These are phyloP conservation scores for Tuctoria greenei DNA, from an alignment of 176 grass and related monocot species.

Conservation along the genomic window DNA sequence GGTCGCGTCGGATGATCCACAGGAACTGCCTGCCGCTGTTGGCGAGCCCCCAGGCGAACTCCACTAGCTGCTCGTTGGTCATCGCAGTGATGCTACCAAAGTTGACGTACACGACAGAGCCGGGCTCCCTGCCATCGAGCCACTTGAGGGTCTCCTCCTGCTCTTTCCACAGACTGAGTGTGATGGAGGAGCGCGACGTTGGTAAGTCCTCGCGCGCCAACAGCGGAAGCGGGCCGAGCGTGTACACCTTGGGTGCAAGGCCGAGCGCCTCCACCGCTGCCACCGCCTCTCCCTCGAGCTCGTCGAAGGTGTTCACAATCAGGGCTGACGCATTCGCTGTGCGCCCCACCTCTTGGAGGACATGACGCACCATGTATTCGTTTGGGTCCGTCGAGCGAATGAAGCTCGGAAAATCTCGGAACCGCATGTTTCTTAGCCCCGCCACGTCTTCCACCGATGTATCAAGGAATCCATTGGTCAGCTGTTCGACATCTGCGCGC, in stretches of 20 bases:
- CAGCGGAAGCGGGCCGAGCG: conserved; percentile 44
- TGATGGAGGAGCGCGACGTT: too few relatives aligned
- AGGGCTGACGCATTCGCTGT: conserved; percentile 41
- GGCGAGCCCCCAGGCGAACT: conserved; percentile 81
- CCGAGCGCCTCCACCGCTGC: too few relatives aligned
- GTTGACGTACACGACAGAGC: conserved; percentile 81
- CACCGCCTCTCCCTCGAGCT: conserved; percentile 36
- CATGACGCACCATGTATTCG: neutral
- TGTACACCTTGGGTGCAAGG: conserved; percentile 22
- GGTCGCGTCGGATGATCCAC: conserved; percentile 74
- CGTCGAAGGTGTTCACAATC: conserved; percentile 67
- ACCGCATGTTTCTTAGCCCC: neutral
- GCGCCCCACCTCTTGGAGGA: neutral
- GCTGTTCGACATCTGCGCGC: conserved; percentile 39
- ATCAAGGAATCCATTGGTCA: conserved; percentile 9
- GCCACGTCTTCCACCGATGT: neutral
- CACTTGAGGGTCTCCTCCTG: conserved; percentile 48
- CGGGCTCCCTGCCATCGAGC: conserved; percentile 33
- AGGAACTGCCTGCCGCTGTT: conserved; percentile 53
- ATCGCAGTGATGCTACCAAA: conserved; percentile 78
- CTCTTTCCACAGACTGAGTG: conserved; percentile 63
- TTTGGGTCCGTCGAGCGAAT: neutral
- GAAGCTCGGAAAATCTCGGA: neutral
- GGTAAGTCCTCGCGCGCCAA: too few relatives aligned
- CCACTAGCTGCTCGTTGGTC: conserved; percentile 37